Evolutionary conservation across 148 eudicot genomes (phyloP), one percentile per base, ranked within the genome.

Genomic region (Spergularia marina): DNA sequence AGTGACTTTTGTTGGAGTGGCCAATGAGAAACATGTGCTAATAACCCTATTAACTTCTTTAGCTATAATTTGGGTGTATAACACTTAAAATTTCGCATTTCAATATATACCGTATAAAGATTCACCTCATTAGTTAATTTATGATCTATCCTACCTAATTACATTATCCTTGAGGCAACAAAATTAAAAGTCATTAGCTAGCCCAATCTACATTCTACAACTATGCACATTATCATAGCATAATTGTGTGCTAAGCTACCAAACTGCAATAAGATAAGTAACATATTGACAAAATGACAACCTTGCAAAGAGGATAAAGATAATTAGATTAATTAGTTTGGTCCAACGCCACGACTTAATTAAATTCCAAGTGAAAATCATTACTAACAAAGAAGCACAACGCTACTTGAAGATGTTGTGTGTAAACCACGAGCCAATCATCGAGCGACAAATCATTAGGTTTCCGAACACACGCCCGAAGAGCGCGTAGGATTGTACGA

Each of bases 311-410:
- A 12, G 72, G 72, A 68, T 68, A 68, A 52, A 68, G 57, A 68
- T 13, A 61, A 54, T 13, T 58, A 51, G 54, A 74, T 60, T 64
- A 58, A 74, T 60, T 64, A 58, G 49, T 68, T 76, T 54, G 76
- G 71, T 72, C 56, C 65, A 71, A 64, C 65, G 53, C 57, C 56
- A 58, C 17, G 47, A 69, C 44, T 25, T 39, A 71, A 71, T 78
- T 44, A 69, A 71, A 56, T 63, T 72, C 80, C 76, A 70, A 72
- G 71, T 72, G 40, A 71, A 61, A 55, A 71, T 61, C 59, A 61
- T 65, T 60, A 74, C 20, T 65, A 25, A 58, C 17, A 44, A 44
- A 44, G 49, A 44, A 44, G 25, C 55, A 74, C 6, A n/a, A 17
- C 18, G 5, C 2, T 18, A 18, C 12, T 18, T 10, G 4, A 52